These are phyloP conservation scores for Salvia hispanica DNA, from an alignment of 257 asterid species.

Conservation along the genomic window DNA sequence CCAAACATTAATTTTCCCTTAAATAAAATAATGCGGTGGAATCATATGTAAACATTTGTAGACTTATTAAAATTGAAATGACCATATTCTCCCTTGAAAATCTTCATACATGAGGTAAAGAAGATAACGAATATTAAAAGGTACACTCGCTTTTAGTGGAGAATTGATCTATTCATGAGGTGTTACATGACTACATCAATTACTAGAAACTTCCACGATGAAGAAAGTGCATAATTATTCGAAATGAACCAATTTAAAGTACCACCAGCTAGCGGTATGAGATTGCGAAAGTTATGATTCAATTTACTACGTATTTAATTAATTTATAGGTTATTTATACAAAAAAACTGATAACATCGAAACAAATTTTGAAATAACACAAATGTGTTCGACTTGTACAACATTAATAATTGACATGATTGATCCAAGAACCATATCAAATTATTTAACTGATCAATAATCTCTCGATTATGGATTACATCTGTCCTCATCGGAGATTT, in stretches of 20 bases:
- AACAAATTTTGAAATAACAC: too few species aligned
- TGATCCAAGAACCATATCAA: neutral
- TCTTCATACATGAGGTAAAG: neutral
- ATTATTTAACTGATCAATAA: neutral
- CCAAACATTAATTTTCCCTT: too few species aligned
- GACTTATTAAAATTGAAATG: too few species aligned
- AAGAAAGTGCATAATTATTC: neutral
- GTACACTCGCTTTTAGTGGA: neutral
- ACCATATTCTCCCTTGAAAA: too few species aligned
- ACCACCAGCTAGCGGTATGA: neutral
- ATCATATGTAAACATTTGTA: too few species aligned
- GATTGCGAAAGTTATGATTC: too few species aligned
- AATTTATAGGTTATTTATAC: too few species aligned
- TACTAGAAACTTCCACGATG: too few species aligned
- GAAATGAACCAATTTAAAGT: neutral
- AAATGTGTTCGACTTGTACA: neutral
- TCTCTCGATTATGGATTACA: neutral
- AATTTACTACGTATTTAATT: too few species aligned
- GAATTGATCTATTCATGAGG: neutral
- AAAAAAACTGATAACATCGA: neutral
- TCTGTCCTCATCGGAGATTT: too few species aligned
- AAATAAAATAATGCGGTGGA: neutral
- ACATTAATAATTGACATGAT: neutral
- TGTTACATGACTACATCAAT: too few species aligned
- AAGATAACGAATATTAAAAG: neutral